These are phyloP conservation scores for Axilococcus clingmanii DNA, from an alignment of 139 green algal genomes.

Conservation along the genomic window DNA sequence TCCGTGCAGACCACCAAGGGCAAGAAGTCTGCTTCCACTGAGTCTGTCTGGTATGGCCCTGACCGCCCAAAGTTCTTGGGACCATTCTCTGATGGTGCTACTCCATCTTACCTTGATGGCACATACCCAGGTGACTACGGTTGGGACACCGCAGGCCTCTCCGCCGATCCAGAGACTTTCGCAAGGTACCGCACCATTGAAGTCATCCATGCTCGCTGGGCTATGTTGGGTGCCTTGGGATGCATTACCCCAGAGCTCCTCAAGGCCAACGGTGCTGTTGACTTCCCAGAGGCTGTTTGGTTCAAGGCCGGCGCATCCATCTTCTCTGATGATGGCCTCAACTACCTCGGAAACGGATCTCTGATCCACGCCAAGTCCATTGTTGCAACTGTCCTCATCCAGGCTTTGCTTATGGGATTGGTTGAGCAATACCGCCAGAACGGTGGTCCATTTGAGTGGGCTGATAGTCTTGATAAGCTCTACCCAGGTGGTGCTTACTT, in stretches of 20 bases:
- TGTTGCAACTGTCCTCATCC: constrained; percentile 76
- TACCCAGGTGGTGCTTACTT: constrained; percentile 63
- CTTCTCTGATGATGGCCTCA: constrained; percentile 72
- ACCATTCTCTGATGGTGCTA: constrained; percentile 64
- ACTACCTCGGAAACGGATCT: constrained; percentile 90
- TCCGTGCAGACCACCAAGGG: not conserved
- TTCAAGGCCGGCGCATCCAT: constrained; percentile 95
- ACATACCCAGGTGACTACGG: constrained; percentile 93
- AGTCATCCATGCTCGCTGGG: constrained; percentile 79
- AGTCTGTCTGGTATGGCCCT: constrained; percentile 53
- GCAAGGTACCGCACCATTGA: constrained; percentile 43
- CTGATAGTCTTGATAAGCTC: constrained; percentile 46
- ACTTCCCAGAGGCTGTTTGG: constrained; percentile 78
- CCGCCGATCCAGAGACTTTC: constrained; percentile 91
- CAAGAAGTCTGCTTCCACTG: constrained; percentile 16
- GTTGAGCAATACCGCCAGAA: constrained; percentile 39
- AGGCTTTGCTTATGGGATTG: constrained; percentile 69
- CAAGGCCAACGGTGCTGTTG: constrained; percentile 28
- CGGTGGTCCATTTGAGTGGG: constrained; percentile 41
- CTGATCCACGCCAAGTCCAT: constrained; percentile 94
- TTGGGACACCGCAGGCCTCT: constrained; percentile 95
- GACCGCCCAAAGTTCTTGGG: constrained; percentile 83
- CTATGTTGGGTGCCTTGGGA: constrained; percentile 88
- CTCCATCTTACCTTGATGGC: constrained; percentile 44
- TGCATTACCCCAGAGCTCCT: constrained; percentile 47